Evolutionary conservation across 2,329 filamentous ascomycete genomes (phyloP), one percentile per base, ranked within the genome.

Genomic region (Penicillium freii): DNA sequence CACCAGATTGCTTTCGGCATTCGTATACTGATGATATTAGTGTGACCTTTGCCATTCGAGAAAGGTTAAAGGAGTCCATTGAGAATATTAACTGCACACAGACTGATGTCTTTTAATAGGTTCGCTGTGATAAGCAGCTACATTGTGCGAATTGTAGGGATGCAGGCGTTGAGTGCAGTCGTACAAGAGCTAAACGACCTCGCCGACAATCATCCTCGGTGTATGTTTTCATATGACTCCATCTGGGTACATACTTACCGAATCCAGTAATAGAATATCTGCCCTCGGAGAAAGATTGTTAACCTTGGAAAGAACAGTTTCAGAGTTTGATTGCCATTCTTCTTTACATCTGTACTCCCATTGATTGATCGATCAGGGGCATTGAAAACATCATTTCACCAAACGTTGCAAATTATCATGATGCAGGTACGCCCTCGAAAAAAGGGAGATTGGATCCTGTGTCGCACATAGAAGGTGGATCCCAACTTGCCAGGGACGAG

Each of bases 1-100:
- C 31, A 34, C 13, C 34, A 34, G 25, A 48, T 29, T 31, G 27
- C 31, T 31, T 51, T 48, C 21, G 36, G 19, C 10, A 27, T 31
- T 42, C 21, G 13, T 29, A 43, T 43, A 34, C 49, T 55, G 50
- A 49, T 34, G 23, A 21, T 43, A 38, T 45, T 34, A 69, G 67
- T 69, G 66, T 56, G 66, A 69, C 55, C 50, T 61, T 6, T 69
- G 67, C 51, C 55, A 68, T 58, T 56, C 65, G 2, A 66, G 66
- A 60, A 70, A 69, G 65, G 67, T 68, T 39, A 4, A 7, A 48
- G 11, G 1, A 13, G 5, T 43, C 42, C 33, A 39, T 27, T 13
- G 2, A 29, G 27, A 25, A 5, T 17, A 10, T 17, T 36, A 5
- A 27, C 5, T 15, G 15, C 11, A 4, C 1, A 38, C 3, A 1